Conservation (phyloP, 1,284 basidiomycete species). For the Ustilago trichophora region DNA sequence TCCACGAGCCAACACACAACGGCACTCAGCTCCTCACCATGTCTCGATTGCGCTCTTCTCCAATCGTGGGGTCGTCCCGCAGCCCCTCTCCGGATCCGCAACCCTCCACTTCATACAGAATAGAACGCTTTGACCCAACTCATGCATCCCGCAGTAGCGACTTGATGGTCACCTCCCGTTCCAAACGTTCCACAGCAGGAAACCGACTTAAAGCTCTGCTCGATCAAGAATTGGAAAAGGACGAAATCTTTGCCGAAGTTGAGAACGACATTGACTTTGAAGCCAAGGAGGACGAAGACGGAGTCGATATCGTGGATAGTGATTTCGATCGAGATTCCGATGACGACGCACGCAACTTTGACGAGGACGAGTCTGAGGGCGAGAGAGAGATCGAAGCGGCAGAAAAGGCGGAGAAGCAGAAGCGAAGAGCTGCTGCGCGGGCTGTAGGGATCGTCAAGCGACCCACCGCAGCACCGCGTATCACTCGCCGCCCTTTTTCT, state of each 20-base stretch:
- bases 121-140: slow-evolving; percentile 25
- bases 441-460: slow-evolving; percentile 17
- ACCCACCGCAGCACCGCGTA: too few species aligned
- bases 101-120: slow-evolving; percentile 17
- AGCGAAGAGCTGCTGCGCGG: slow-evolving; percentile 16
- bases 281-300: slow-evolving; percentile 47
- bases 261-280: slow-evolving; percentile 61
- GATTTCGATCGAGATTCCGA: slow-evolving; percentile 59
- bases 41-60: too few species aligned
- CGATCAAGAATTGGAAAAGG: slow-evolving; percentile 58
- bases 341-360: slow-evolving; percentile 40
- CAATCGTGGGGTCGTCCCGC: too few species aligned
- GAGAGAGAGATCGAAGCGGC: slow-evolving; percentile 51
- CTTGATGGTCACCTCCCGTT: slow-evolving; percentile 39
- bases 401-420: slow-evolving; percentile 44
- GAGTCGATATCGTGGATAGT: slow-evolving; percentile 62
- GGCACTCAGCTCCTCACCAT: too few species aligned
- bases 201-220: slow-evolving; percentile 60
- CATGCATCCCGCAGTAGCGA: slow-evolving; percentile 2
- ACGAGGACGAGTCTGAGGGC: slow-evolving; percentile 39
- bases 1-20: too few species aligned
- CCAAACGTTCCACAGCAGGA: slow-evolving; percentile 49
- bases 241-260: slow-evolving; percentile 60
- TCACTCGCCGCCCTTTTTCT: too few species aligned
- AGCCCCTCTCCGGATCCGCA: background rate